Conservation (phyloP, 2,329 filamentous ascomycete species). For the Helotiales sp. region DNA sequence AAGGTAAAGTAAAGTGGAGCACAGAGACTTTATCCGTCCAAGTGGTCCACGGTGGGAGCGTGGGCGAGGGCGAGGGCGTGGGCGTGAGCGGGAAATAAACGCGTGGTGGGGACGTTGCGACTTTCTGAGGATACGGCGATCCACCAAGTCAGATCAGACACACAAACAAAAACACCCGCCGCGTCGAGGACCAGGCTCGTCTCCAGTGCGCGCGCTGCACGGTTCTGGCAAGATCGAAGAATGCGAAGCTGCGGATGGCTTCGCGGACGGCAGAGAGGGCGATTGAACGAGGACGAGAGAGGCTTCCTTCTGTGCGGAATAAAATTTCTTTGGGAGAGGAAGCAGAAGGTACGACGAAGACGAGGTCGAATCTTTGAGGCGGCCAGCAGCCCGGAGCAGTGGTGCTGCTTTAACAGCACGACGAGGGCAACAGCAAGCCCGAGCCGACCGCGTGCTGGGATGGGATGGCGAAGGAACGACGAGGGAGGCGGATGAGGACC, state of each 20-base stretch:
- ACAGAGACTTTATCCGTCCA: constrained; percentile 8
- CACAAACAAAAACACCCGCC: constrained; percentile 1
- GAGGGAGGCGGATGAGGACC: not conserved
- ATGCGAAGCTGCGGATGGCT: too few species aligned
- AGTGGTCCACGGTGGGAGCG: constrained; percentile 3
- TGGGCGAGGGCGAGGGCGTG: not conserved
- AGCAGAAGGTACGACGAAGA: constrained; percentile 6
- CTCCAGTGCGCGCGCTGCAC: too few species aligned
- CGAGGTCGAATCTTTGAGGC: constrained; percentile 5
- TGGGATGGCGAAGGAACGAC: not conserved
- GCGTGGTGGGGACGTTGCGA: constrained; percentile 25
- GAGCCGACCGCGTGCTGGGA: not conserved
- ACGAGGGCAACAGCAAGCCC: not conserved
- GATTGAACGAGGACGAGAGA: too few species aligned
- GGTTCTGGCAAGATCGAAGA: too few species aligned
- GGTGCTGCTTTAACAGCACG: not conserved
- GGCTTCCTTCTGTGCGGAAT: not conserved
- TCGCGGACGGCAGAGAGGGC: too few species aligned
- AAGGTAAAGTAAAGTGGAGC: constrained; percentile 10
- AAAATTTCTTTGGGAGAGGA: not conserved
- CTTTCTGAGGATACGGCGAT: constrained; percentile 15
- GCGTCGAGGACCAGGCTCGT: not conserved
- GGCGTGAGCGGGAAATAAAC: constrained; percentile 27
- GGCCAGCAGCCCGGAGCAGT: not conserved
- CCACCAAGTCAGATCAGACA: constrained; percentile 15